phyloP scores from a whole-genome alignment of 2,329 filamentous ascomycete species.

The Beauveria bassiana region DNA sequence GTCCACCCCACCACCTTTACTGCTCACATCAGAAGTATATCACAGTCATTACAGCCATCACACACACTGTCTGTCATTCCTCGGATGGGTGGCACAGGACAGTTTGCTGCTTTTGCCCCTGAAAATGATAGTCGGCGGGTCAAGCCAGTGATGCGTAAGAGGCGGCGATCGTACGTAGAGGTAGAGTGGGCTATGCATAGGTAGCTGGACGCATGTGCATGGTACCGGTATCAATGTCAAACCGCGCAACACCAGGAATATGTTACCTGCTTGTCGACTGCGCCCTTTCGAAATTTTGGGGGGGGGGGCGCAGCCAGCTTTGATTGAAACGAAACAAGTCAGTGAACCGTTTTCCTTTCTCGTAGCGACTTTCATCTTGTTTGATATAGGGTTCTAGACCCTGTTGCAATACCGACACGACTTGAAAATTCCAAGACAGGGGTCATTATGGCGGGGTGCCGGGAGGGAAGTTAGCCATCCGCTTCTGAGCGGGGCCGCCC shows the following conservation, averaged over 20 bases:
- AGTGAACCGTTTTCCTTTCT: too few species aligned
- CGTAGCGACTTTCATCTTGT: too few species aligned
- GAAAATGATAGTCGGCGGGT: background rate
- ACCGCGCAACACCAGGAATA: too few species aligned
- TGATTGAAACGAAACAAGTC: too few species aligned
- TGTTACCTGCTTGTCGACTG: too few species aligned
- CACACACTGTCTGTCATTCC: too few species aligned
- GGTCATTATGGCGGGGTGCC: background rate
- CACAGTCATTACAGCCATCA: too few species aligned
- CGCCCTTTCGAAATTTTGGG: too few species aligned
- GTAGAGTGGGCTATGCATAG: background rate
- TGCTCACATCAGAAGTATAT: background rate
- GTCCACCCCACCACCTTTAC: background rate
- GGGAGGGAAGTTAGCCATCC: background rate
- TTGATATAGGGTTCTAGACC: too few species aligned
- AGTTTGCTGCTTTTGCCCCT: background rate
- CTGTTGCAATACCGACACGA: too few species aligned
- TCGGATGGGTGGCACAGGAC: background rate
- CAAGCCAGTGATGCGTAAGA: constrained; percentile 3
- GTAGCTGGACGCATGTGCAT: background rate
- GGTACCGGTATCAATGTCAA: too few species aligned
- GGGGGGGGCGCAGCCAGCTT: too few species aligned
- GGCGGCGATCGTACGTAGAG: background rate
- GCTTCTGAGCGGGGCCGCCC: background rate
- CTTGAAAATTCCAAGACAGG: background rate